Base-by-base conservation (phyloP, 2,329 filamentous ascomycete species). In the Monosporascus ibericus region DNA sequence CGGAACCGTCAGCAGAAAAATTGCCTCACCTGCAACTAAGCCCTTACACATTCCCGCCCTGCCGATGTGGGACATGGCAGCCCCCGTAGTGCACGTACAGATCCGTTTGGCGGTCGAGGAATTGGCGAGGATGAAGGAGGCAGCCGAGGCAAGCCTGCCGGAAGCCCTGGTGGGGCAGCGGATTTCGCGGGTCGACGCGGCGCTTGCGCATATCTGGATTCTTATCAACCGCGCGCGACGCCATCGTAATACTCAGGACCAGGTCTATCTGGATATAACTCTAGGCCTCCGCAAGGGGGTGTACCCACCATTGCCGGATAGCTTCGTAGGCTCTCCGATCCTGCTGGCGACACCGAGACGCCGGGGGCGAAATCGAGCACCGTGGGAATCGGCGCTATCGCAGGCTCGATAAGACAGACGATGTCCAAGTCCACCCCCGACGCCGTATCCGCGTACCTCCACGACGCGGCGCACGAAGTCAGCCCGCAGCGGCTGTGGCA, bases 401-500 rank as follows among this genome's bases (percentile, higher is more conserved):
- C 72, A 3, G 53, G 58, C 6, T 44, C 51, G 15, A 71, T 78
- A 22, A 65, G 73, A 3, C 18, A 56, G 1, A 70, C 63, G 7
- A 58, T 77, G 44, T 50, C 58, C 4, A 58, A 24, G 1, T 76
- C 76, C 53, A 72, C 68, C 0, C 63, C 67, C 0, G 65, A 66
- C 5, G 66, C 67, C 0, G 59, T 79, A 2, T 67, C 64, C 0
- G 69, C 72, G 3, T 61, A 71, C 36, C 58, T 79, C 3, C 71
- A 78, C 51, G 71, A 75, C 48, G 65, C 67, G 9, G 72, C 72
- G 3, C 64, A 71, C 51, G 75, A 78, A 57, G 56, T 67, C 11
- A 68, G 68, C 11, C 75, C 76, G 0, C 75, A 78, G 61, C 65
- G 76, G 6, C 55, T 78, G 17, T 79, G 75, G 76, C 70, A 74